Evolutionary conservation across 2,329 filamentous ascomycete genomes (phyloP).

Genomic region (Fusarium sp.): DNA sequence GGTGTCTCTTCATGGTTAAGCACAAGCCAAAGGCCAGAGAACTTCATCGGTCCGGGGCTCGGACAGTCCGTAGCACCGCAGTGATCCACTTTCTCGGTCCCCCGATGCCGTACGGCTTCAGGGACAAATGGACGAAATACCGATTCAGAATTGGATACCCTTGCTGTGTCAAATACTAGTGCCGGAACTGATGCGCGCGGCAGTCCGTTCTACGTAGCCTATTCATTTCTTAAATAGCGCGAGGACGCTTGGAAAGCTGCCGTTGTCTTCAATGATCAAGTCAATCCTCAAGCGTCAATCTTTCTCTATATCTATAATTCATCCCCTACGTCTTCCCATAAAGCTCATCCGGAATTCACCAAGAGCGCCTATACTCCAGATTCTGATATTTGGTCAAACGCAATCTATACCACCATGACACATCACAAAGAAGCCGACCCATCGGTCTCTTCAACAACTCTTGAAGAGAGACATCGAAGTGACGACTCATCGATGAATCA

Average conservation of each 20-base stretch:
- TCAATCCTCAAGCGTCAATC: not conserved
- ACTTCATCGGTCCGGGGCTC: not conserved
- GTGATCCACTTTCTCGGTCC: constrained; percentile 4
- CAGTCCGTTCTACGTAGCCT: not conserved
- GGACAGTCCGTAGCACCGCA: constrained; percentile 27
- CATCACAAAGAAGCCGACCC: not conserved
- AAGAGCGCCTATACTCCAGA: too few species aligned
- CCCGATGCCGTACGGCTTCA: not conserved
- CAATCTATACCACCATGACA: not conserved
- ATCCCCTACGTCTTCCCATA: too few species aligned
- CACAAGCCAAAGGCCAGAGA: too few species aligned
- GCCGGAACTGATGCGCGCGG: not conserved
- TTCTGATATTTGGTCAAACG: too few species aligned
- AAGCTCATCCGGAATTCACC: too few species aligned
- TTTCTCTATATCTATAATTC: not conserved
- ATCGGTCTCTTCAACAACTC: not conserved
- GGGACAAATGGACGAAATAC: too few species aligned
- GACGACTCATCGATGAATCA: not conserved
- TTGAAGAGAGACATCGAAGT: constrained; percentile 1
- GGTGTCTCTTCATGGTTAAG: too few species aligned
- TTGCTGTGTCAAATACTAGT: not conserved
- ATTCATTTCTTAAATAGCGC: not conserved
- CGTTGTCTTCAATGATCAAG: not conserved
- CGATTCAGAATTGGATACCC: not conserved
- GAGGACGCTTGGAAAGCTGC: not conserved